A percentile compares a stretch with the other conserved stretches of the same genome.
phyloP scores from a whole-genome alignment of 225 moss, liverwort and hornwort genomes.

The Anthoceros angustus region DNA sequence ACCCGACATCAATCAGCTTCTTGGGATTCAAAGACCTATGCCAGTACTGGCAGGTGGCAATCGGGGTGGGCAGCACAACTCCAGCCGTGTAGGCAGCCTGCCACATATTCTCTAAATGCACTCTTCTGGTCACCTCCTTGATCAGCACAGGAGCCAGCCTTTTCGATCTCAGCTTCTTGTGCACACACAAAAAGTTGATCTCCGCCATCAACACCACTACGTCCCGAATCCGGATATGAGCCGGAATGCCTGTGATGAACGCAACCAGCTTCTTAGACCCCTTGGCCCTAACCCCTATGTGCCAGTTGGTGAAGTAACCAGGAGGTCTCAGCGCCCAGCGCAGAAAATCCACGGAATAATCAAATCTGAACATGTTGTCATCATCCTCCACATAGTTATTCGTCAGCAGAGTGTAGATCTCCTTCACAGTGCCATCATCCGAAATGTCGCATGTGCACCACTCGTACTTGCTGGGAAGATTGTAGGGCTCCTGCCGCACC shows the following conservation, averaged over 20 bases:
- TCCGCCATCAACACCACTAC: slow-evolving; percentile 63
- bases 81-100: slow-evolving; percentile 96
- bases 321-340: slow-evolving; percentile 91
- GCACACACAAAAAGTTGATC: slow-evolving; percentile 89
- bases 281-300: slow-evolving; percentile 79
- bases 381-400: slow-evolving; percentile 94
- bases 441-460: slow-evolving; percentile 92
- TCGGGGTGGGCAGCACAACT: slow-evolving; percentile 82
- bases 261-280: slow-evolving; percentile 86
- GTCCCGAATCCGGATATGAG: slow-evolving; percentile 53
- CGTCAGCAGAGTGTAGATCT: slow-evolving; percentile 80
- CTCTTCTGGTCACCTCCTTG: slow-evolving; percentile 82
- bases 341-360: slow-evolving; percentile 79
- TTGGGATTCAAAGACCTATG: slow-evolving; percentile 90
- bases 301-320: slow-evolving; percentile 80
- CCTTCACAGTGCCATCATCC: slow-evolving; percentile 62
- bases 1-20: slow-evolving; percentile 89
- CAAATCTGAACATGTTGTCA: slow-evolving; percentile 96
- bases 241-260: slow-evolving; percentile 87
- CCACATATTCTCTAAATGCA: slow-evolving; percentile 84
- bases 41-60: slow-evolving; percentile 97
- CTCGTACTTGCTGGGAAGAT: slow-evolving; percentile 75
- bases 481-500: slow-evolving; percentile 82
- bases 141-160: slow-evolving; percentile 86
- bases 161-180: slow-evolving; percentile 91